These are phyloP conservation scores for Blastocystis sp. DNA, from an alignment of 352 stramenopile species.

Conservation along the genomic window DNA sequence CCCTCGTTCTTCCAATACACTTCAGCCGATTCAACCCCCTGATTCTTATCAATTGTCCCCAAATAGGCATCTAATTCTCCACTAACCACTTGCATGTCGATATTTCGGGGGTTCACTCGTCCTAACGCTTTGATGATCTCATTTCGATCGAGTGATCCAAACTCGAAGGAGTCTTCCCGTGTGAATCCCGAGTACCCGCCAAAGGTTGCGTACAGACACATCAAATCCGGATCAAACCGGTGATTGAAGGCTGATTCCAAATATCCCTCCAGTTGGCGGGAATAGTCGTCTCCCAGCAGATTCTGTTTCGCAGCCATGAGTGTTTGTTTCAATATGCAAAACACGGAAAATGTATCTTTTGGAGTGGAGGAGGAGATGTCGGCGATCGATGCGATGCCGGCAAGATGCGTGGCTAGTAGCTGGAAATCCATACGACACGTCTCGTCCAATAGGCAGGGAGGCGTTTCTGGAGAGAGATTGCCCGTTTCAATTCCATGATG, in stretches of 20 bases:
- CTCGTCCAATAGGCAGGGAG: not conserved
- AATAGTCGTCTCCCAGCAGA: not conserved
- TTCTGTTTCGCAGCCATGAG: not conserved
- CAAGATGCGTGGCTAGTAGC: not conserved
- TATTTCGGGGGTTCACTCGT: not conserved
- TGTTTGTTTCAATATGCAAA: not conserved
- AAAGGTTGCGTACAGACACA: not conserved
- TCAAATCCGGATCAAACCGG: not conserved
- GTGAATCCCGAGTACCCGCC: too few species aligned
- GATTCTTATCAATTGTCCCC: not conserved
- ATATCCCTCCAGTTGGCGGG: not conserved
- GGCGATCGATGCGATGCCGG: not conserved
- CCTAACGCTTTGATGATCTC: not conserved
- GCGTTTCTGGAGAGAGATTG: not conserved
- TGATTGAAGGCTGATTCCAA: not conserved
- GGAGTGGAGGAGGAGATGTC: not conserved
- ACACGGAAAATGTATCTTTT: not conserved
- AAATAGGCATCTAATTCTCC: not conserved
- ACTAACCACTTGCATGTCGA: not conserved
- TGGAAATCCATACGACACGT: not conserved
- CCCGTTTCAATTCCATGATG: not conserved
- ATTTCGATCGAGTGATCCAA: not conserved
- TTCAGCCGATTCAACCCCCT: not conserved
- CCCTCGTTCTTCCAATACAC: not conserved
- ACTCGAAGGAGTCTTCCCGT: too few species aligned